phyloP scores from a whole-genome alignment of 1,139 yeast genomes.

The Geotrichum fermentans region DNA sequence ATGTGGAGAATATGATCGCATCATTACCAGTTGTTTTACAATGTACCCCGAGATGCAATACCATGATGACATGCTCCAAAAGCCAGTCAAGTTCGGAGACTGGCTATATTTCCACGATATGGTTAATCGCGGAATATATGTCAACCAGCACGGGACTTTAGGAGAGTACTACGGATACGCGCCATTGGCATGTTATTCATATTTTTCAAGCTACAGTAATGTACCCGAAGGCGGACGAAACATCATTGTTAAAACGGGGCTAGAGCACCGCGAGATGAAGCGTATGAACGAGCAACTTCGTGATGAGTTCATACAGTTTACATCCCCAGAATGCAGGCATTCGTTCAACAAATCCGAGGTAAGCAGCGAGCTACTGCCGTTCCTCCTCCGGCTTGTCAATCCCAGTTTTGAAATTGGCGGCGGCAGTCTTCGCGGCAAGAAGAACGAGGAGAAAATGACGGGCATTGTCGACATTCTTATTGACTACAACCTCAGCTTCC shows the following conservation, averaged over 20 bases:
- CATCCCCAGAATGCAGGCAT: slow-evolving; percentile 24
- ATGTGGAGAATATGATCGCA: slow-evolving; percentile 54
- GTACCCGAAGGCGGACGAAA: slow-evolving; percentile 33
- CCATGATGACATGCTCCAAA: slow-evolving; percentile 61
- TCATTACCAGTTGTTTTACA: slow-evolving; percentile 66
- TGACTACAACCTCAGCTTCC: slow-evolving; percentile 13
- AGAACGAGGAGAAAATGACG: slow-evolving; percentile 3
- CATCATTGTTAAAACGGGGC: slow-evolving; percentile 43
- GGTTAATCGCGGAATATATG: slow-evolving; percentile 42
- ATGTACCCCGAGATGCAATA: slow-evolving; percentile 51
- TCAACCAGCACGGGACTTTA: slow-evolving; percentile 45
- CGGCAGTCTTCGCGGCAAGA: not conserved
- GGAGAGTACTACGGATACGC: slow-evolving; percentile 54
- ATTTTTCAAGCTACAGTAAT: slow-evolving; percentile 58
- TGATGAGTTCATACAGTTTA: slow-evolving; percentile 26
- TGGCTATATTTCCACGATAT: slow-evolving; percentile 72
- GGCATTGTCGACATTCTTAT: slow-evolving; percentile 8
- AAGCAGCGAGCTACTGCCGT: slow-evolving; percentile 16
- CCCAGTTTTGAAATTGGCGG: slow-evolving; percentile 6
- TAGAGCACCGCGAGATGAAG: slow-evolving; percentile 21
- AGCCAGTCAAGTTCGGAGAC: slow-evolving; percentile 63
- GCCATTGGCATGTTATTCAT: slow-evolving; percentile 58
- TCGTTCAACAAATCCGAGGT: slow-evolving; percentile 26
- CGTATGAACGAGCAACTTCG: slow-evolving; percentile 27
- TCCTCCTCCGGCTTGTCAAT: slow-evolving; percentile 6